Percentiles rank a stretch among this genome's conserved stretches.
These are phyloP conservation scores for Talaromyces nanjingensis DNA, from an alignment of 495 filamentous ascomycete species.

Conservation along the genomic window DNA sequence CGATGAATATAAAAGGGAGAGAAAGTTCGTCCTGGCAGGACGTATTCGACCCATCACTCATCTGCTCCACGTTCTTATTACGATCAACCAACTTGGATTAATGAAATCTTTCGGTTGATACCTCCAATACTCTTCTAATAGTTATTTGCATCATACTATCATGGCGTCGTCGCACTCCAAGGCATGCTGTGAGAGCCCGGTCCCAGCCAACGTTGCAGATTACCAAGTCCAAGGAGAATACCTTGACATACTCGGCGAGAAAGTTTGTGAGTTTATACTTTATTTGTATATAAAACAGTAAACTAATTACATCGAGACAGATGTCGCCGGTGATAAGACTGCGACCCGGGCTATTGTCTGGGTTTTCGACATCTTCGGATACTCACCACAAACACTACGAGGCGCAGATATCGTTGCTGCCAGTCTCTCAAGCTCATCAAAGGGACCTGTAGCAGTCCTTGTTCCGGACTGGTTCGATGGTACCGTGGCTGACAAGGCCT, in stretches of 20 bases:
- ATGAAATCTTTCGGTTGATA: too few relatives aligned
- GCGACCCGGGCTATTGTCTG: conserved; percentile 21
- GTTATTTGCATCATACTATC: too few relatives aligned
- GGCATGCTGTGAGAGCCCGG: conserved; percentile 9
- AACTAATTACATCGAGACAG: conserved; percentile 9
- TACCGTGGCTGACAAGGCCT: conserved; percentile 11
- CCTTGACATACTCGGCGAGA: conserved; percentile 18
- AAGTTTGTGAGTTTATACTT: conserved; percentile 19
- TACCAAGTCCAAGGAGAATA: conserved; percentile 21
- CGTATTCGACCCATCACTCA: not conserved
- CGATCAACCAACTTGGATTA: too few relatives aligned
- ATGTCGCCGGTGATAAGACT: conserved; percentile 17
- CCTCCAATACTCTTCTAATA: too few relatives aligned
- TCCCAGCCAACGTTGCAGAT: conserved; percentile 9
- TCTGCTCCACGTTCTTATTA: not conserved
- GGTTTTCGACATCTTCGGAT: conserved; percentile 26
- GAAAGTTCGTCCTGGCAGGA: not conserved
- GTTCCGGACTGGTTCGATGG: conserved; percentile 29
- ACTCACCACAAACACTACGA: conserved; percentile 20
- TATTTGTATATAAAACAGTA: not conserved
- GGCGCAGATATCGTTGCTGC: conserved; percentile 18
- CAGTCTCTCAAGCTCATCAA: not conserved
- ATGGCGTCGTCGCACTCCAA: conserved; percentile 8
- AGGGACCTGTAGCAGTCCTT: conserved; percentile 23
- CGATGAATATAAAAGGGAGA: not conserved